Base-by-base conservation (phyloP, 768 basidiomycete genomes). In the Termitomyces sp. region DNA sequence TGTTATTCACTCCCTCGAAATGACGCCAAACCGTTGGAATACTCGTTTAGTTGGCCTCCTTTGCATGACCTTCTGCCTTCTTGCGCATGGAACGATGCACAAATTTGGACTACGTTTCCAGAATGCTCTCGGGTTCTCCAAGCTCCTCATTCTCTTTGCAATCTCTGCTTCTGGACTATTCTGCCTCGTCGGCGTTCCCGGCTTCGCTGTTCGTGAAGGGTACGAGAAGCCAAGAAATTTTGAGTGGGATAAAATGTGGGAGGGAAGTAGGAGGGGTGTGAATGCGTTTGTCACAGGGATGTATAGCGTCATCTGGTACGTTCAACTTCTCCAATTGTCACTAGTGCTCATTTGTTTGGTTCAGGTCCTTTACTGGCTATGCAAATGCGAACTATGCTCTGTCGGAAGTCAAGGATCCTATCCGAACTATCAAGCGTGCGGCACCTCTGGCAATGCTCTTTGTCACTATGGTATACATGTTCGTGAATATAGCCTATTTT, bases 321-420 rank as follows among this genome's bases (percentile, higher is more conserved):
- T 59, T 42, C 9, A 15, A 14, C 51, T 56, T 6, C 10, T n/a
- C 34, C 37, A 4, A 31, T n/a, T 29, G 25, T 7, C 37, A 36
- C 29, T 1, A 8, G 15, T 20, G 10, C 29, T 49, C 17, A 49
- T 49, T 5, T 47, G 25, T 25, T 2, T 31, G 15, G 10, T 14
- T 0, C n/a, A 89, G 88, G 88, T 86, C 87, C 0, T 89, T 85
- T 67, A 79, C 82, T 51, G 90, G 90, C 0, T 92, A 90, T 68
- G 82, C 84, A 2, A 89, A 87, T 60, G 88, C 88, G 9, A 90
- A 91, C 67, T 90, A 89, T 63, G 86, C 85, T 0, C 75, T 92
- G 5, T 88, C 87, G 4, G 89, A 92, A 67, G 77, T 89, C 6
- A 79, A 79, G 29, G 81, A 91, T 63, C 91, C 89, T 1, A 80